Base-by-base conservation (phyloP, 345 rosid species). In the Pseudoturritis turrita region DNA sequence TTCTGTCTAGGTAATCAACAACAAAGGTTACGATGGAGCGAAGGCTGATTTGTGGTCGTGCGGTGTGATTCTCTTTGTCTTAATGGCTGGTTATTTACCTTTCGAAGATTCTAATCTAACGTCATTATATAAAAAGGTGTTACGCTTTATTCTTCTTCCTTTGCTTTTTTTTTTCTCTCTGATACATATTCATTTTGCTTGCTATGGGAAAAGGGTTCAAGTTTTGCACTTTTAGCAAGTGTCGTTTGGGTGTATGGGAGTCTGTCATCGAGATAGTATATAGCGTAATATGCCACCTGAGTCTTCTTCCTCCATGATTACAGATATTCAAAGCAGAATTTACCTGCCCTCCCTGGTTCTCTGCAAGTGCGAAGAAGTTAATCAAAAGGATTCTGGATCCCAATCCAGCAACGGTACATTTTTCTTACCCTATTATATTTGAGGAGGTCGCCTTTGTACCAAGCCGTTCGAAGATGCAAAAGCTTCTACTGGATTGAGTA, bases 1-100 rank as follows among this genome's bases (percentile, higher is more conserved):
- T 10, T 52, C 58, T 67, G 72, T 47, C 43, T 73, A 95, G 99
- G 99, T 95, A 63, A 88, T 92, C 76, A 88, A 91, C 69, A 88
- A 92, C 81, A 95, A 95, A 79, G 99, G 99, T 36, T 95, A 95
- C 49, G 91, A 95, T 84, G 99, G 96, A 72, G 96, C 96, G 2
- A 89, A 86, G 84, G 99, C 99, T 47, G 99, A 95, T 78, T 77
- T 92, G 37, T 95, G 99, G 99, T 95, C 99, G 12, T 95, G 99
- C 37, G 99, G 99, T 64, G 99, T 95, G 68, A 95, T 95, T 75
- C 98, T 95, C 45, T 96, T 78, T 78, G 98, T 95, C 70, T 73
- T 95, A 68, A 95, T 95, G 99, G 99, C 98, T 79, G 99, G 99
- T 31, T 95, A 80, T 81, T 79, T 89, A 79, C 99, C 99, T 60